Conservation (phyloP, 805 yeast genomes). For the Candida parachauliodes region DNA sequence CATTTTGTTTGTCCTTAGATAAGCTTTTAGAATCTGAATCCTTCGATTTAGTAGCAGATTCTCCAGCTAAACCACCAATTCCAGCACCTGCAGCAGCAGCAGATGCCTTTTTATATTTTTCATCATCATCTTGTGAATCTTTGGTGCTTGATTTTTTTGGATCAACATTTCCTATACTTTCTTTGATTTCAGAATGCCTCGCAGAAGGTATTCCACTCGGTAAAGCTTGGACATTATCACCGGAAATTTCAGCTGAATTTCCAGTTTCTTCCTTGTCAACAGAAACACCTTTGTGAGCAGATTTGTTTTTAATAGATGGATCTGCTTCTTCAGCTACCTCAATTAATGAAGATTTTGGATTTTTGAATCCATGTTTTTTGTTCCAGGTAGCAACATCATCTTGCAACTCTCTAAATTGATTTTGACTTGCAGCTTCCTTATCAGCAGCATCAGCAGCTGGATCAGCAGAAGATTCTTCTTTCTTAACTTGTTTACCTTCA, state of each 20-base stretch:
- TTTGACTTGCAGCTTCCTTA: conserved; percentile 1
- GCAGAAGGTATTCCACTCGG: conserved; percentile 4
- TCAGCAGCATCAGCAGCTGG: conserved; percentile 7
- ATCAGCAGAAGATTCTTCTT: conserved; percentile 7
- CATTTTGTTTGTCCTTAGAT: not conserved
- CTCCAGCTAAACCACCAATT: conserved; percentile 1
- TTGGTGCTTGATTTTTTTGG: not conserved
- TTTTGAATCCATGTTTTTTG: conserved; percentile 21
- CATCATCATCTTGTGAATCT: not conserved
- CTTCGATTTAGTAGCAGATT: not conserved
- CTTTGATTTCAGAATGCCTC: conserved; percentile 4
- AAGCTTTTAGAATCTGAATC: not conserved
- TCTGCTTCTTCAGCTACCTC: conserved; percentile 24
- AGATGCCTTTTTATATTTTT: not conserved
- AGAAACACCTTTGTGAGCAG: conserved; percentile 13
- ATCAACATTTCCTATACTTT: not conserved
- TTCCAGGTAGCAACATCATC: conserved; percentile 23
- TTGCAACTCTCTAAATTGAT: conserved; percentile 15
- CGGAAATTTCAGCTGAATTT: conserved; percentile 3
- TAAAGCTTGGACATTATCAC: conserved; percentile 6
- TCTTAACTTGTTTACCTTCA: not conserved
- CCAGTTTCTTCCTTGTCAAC: conserved; percentile 3
- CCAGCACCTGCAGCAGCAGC: conserved; percentile 3
- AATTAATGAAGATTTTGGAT: conserved; percentile 22
- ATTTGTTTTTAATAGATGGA: conserved; percentile 11